Evolutionary conservation across 2,329 filamentous ascomycete genomes (phyloP), one percentile per base, ranked within the genome.

Genomic region (Cladosporium sp.): DNA sequence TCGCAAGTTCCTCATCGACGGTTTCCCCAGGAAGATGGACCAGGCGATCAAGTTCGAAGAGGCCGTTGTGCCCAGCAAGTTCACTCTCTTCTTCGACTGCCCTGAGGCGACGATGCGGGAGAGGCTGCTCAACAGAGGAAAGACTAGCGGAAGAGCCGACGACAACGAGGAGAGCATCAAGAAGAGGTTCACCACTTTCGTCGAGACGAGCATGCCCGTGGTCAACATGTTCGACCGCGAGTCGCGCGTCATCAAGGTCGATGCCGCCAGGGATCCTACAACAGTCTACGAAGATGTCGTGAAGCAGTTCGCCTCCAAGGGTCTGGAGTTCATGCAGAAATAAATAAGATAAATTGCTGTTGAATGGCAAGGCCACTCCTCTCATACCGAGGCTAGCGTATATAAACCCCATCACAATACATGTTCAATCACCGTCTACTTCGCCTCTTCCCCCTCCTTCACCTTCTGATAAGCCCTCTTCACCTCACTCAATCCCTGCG

Each of bases 121-220:
- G 70, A 84, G 93, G 30, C 78, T 99, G 65, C 77, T 97, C 65
- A 88, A 96, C 79, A 84, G 93, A 52, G 94, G 93, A 63, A 90
- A 96, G 86, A 97, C 93, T 15, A 92, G 88, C 70, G 94, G 94
- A 42, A 84, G 94, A 64, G 80, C 88, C 52, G 94, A 99, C 75
- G 94, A 99, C 78, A 99, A 99, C 73, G 88, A 86, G 58, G 94
- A 96, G 77, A 92, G 87, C 70, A 99, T 97, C 74, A 88, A 89
- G 79, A 99, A 99, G 87, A 85, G 94, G 59, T 99, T 99, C 82
- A 87, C 86, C 72, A 92, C 88, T 3, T 99, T 97, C 72, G 80
- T 95, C 68, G 92, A 97, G 76, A 96, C 92, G 2, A 96, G 91
- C 77, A 97, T 97, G 93, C 94, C 94, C 25, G 94, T 97, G 49